Base-by-base conservation (phyloP, 306 rosid genomes). In the Clitoria ternatea region DNA sequence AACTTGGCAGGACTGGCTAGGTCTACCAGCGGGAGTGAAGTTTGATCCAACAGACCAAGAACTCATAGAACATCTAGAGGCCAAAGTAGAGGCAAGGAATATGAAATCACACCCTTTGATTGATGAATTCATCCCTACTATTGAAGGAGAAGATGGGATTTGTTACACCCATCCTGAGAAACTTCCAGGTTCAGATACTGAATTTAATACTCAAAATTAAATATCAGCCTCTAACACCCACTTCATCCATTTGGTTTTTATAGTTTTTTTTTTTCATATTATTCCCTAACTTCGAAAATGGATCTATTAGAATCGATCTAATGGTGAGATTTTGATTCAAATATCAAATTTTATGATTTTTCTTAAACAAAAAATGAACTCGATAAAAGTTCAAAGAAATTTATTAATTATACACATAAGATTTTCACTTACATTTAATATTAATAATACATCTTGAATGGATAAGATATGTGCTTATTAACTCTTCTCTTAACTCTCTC, bases 31-130 rank as follows among this genome's bases (percentile, higher is more conserved):
- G 3, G 98, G 98, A 75, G 98, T 93, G 84, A 93, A 91, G 77
- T 94, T 94, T 74, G 98, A 94, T 77, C 98, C 99, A 39, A 95
- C 99, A 5, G 99, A 95, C 77, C 99, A 95, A 85, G 99, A 95
- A 85, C 83, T 95, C 57, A 89, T 95, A 29, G 96, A 95, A 86
- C 99, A 95, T 68, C 92, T 95, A 2, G 99, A 95, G 85, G 99
- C 99, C 39, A 95, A 95, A 73, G 99, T 91, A 1, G 94, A 91
- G 69, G 78, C 88, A 35, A 91, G 83, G 81, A 85, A 87, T 70
- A 83, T 78, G 80, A 94, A 83, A 76, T 89, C 99, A 75, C 99
- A 95, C 79, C 99, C 99, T 75, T 74, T 95, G 88, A 95, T 95
- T 6, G 99, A 95, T 80, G 99, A 89, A 74, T 95, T 95, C 82